Base-by-base conservation (phyloP, 2,329 filamentous ascomycete species). In the Apiospora pterosperma region DNA sequence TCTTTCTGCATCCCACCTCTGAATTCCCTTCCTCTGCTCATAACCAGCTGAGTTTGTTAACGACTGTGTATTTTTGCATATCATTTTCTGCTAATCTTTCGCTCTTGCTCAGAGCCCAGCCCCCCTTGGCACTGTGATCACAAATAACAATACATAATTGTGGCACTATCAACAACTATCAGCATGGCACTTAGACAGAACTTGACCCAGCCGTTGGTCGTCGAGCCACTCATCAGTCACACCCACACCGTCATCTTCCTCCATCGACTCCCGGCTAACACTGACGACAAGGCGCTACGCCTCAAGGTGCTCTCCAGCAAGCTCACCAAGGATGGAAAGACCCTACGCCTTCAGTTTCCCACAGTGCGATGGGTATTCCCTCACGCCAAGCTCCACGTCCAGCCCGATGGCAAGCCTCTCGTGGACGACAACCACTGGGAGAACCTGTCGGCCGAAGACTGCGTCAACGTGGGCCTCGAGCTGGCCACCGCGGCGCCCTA, bases 191-290 rank as follows among this genome's bases (percentile, higher is more conserved):
- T 67, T 7, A 59, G 44, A 12, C 52, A 64, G 34, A 58, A 19
- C 7, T 63, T 69, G 19, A 59, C 34, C 10, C 61, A 41, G 36
- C 69, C 69, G 0, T 60, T 69, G 21, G 59, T 69, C 39, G 52
- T 69, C 31, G 62, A 65, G 14, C 61, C 69, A 12, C 48, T 61
- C 14, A 21, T 1, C 16, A 4, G n/a, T 39, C 69, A 69, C 61
- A 66, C 67, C 14, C 67, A 69, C 38, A 70, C 69, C 4, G 67
- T 70, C 4, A 63, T 70, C 23, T 70, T 70, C 63, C 65, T 70
- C 7, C 69, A 69, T 62, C 62, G 64, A 2, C 66, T 68, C 48
- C 61, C 68, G 12, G 44, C 61, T 4, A 48, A 61, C 4, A 67
- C 63, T 28, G 64, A 65, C 2, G 65, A 66, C 19, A 55, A 66